phyloP scores from a whole-genome alignment of 2,329 filamentous ascomycete species.

The Colletotrichum filicis region DNA sequence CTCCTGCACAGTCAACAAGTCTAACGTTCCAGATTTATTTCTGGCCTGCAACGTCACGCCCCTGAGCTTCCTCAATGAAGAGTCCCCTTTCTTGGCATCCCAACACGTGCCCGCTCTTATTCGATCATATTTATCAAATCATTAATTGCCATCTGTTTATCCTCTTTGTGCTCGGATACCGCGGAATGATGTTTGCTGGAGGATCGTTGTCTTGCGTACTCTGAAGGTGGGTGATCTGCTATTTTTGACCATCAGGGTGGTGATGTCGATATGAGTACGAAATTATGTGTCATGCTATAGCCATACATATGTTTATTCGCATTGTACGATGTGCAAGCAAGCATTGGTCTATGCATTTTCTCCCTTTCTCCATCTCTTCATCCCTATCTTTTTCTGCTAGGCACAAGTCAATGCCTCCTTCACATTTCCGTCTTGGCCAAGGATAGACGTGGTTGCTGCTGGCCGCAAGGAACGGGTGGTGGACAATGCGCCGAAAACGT shows the following conservation, averaged over 20 bases:
- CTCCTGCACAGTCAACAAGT: background rate
- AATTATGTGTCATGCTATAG: conserved; percentile 9
- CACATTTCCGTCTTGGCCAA: background rate
- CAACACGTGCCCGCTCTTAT: background rate
- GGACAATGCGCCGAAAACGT: background rate
- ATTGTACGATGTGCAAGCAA: background rate
- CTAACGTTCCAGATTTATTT: conserved; percentile 22
- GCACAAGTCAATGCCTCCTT: background rate
- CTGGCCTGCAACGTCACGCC: background rate
- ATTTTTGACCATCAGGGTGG: background rate
- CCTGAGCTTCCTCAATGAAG: background rate
- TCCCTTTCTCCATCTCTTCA: background rate
- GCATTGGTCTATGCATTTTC: background rate
- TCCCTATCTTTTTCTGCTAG: background rate
- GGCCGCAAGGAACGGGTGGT: background rate
- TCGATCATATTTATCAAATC: background rate
- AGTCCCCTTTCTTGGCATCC: background rate
- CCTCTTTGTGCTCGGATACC: background rate
- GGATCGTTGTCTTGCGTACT: background rate
- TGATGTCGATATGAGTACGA: background rate
- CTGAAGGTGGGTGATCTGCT: background rate
- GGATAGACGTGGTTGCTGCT: conserved; percentile 5
- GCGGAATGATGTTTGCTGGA: background rate
- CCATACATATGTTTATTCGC: background rate
- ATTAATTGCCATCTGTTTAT: background rate